These are phyloP conservation scores for Schizophyllum amplum DNA, from an alignment of 1,284 basidiomycete species.

Conservation along the genomic window DNA sequence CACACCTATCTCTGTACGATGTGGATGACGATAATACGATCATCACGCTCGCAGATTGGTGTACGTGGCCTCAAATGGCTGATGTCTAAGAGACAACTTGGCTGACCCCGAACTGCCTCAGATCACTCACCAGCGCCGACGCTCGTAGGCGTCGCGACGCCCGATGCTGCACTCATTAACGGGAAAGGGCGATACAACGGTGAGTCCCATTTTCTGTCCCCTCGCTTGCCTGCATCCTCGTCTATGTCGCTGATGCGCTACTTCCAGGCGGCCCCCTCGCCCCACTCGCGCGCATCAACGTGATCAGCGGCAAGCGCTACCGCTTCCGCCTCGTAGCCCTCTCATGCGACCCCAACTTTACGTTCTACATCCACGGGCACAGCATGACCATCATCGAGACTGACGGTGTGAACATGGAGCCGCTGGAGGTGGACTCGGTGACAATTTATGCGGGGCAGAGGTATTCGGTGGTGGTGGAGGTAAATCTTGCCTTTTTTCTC, in stretches of 20 bases:
- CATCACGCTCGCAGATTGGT: conserved; percentile 27
- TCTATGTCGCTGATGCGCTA: no score
- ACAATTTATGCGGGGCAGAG: conserved; percentile 28
- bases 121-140: no score
- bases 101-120: no score
- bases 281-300: no score
- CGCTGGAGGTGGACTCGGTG: conserved; percentile 31
- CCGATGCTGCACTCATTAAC: conserved; percentile 22
- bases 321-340: conserved; percentile 6
- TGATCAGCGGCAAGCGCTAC: conserved; percentile 19
- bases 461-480: no score
- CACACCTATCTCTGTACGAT: conserved; percentile 9
- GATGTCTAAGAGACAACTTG: no score
- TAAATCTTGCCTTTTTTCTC: no score
- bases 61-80: no score
- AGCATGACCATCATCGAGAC: conserved; percentile 35
- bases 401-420: conserved; percentile 35
- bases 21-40: conserved; percentile 15
- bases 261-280: no score
- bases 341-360: conserved; percentile 8
- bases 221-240: no score
- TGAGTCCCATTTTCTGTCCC: no score
- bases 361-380: conserved; percentile 9
- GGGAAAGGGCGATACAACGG: no score
- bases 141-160: conserved; percentile 2